A percentile compares a stretch with the other conserved stretches of the same genome.
phyloP scores from a whole-genome alignment of 371 early-diverging fungal genomes.

The Mortierella sp. region DNA sequence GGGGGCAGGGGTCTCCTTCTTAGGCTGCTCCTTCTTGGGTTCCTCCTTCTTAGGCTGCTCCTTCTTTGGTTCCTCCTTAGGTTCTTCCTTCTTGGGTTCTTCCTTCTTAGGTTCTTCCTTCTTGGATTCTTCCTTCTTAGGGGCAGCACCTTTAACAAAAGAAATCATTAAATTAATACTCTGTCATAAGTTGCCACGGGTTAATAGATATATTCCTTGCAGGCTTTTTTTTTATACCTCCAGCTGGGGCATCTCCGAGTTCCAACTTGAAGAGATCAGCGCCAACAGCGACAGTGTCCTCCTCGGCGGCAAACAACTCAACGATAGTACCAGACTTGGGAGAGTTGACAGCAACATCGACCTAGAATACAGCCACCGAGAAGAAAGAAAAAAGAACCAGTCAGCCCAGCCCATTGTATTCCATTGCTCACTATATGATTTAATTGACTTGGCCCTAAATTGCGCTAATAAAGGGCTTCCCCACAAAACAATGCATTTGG shows the following conservation, averaged over 20 bases:
- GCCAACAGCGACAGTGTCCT: slow-evolving; percentile 94
- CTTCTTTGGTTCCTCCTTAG: slow-evolving; percentile 53
- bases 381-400: neutral
- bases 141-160: slow-evolving; percentile 28
- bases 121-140: slow-evolving; percentile 34
- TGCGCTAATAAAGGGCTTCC: neutral
- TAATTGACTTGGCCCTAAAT: neutral
- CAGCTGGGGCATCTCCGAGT: slow-evolving; percentile 78
- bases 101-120: slow-evolving; percentile 37
- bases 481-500: slow-evolving; percentile 4
- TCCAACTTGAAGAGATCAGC: slow-evolving; percentile 94
- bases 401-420: neutral
- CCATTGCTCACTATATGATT: neutral
- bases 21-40: slow-evolving; percentile 59
- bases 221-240: slow-evolving; percentile 62
- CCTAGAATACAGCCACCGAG: slow-evolving; percentile 50
- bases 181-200: neutral
- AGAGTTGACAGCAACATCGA: slow-evolving; percentile 96
- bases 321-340: slow-evolving; percentile 91
- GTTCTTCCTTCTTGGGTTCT: slow-evolving; percentile 60
- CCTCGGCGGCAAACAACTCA: slow-evolving; percentile 89
- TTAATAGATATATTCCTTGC: too few relatives aligned
- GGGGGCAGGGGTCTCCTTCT: slow-evolving; percentile 62
- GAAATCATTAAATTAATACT: neutral
- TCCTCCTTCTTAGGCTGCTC: slow-evolving; percentile 55